Base-by-base conservation (phyloP, 1,139 yeast genomes). In the Pichia sp. region DNA sequence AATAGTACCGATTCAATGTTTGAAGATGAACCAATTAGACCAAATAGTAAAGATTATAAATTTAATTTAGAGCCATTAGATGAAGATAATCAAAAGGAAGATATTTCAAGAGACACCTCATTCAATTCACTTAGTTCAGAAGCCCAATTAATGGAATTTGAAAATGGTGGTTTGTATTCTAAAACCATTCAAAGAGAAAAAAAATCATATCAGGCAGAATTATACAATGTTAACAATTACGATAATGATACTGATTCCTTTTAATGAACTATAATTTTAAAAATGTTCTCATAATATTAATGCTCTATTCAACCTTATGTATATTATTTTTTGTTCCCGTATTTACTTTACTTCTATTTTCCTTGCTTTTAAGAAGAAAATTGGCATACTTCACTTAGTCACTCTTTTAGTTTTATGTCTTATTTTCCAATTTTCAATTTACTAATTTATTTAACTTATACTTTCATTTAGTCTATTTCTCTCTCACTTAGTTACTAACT, bases 81-180 rank as follows among this genome's bases (percentile, higher is more conserved):
- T 30, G 57, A 54, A 41, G 45, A 49, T 30, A 45, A 44, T 13
- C 24, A 40, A 20, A 13, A n/a, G 18, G 29, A 26, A 7, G 30
- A 8, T 16, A 9, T 49, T 22, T 41, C 54, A 32, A 49, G 54
- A 42, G 52, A 46, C 34, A 20, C 29, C 39, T 49, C 51, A 16
- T 52, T 29, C 40, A 39, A 45, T 9, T 32, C 47, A 7, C 29
- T 52, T 3, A 43, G 50, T 23, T 40, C 50, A 22, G 52, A 53
- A 30, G 80, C 79, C 13, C 74, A 77, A 57, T 64, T 77, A 52
- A 79, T 77, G 43, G 77, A 77, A 48, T 77, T 77, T 55, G 74
- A 79, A 9, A 65, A 79, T 57, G 71, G 71, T 26, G 53, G 47
- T 5, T 51, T 56, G 3, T 29, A 45, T 3, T 50, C 52, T 4